Evolutionary conservation across 2,329 filamentous ascomycete species (phyloP), one percentile per base, ranked within the genome.

Genomic region (Colletotrichum tamarilloi): DNA sequence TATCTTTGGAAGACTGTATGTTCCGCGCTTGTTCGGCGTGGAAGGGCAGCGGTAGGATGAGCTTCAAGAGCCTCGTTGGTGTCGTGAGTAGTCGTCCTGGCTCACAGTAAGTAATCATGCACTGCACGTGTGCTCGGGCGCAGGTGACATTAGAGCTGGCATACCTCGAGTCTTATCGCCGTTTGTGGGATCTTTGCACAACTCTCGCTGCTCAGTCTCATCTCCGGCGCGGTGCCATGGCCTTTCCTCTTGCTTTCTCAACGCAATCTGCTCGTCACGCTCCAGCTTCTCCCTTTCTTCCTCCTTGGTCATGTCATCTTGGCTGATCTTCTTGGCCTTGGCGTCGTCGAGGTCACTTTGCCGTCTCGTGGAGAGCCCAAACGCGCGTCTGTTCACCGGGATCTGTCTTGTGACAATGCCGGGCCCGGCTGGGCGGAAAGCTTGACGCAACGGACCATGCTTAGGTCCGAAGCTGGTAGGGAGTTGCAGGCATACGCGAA

Each of bases 21-120:
- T 35, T 66, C 19, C 71, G 52, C 19, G 55, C 65, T 6, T 75
- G 72, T 42, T 75, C 68, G 16, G 74, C 63, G 16, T 75, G 42
- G 12, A 86, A 83, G 0, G 87, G 87, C 30, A 97, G 86, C 0
- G 94, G 95, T 0, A 97, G 86, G 19, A 97, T 92, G 16, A 97
- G 87, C 81, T 97, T 97, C 62, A 97, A 88, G 70, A 96, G 90
- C 2, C 93, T 89, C 0, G 93, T 95, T 0, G 94, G 94, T 0
- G 94, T 97, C 0, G 94, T 95, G 32, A 96, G 84, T 2, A 97
- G 88, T 79, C 95, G 95, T 24, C 94, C 93, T 87, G 7, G 6
- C 7, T 11, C 1, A 14, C 3, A n/a, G 49, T 73, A 9, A 73
- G 56, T 22, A 59, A 46, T 11, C 5, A 22, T 19, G 24, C 16